Evolutionary conservation across 306 rosid genomes (phyloP).

Genomic region (Cucumis hystrix): DNA sequence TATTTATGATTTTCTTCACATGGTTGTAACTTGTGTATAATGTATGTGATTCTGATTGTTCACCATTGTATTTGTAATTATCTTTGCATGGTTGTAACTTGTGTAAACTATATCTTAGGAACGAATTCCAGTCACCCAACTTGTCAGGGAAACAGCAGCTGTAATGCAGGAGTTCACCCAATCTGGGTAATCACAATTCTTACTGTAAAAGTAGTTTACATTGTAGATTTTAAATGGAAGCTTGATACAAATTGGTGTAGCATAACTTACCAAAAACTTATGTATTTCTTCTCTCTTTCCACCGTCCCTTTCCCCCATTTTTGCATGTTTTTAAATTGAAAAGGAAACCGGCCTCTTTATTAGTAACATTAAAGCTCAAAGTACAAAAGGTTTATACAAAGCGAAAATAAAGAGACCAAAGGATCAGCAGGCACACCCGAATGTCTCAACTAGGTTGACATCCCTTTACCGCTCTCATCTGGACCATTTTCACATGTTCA

Average conservation of each 20-base stretch:
- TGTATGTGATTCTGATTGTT: neutral
- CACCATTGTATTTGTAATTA: neutral
- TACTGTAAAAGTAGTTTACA: neutral
- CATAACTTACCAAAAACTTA: neutral
- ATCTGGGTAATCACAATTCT: constrained; percentile 53
- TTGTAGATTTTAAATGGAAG: neutral
- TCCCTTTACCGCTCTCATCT: too few species aligned
- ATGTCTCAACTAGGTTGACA: too few species aligned
- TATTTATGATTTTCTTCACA: neutral
- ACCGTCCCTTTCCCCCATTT: too few species aligned
- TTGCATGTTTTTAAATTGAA: too few species aligned
- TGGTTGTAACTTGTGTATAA: neutral
- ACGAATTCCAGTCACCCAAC: constrained; percentile 92
- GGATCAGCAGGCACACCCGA: too few species aligned
- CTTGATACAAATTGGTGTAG: neutral
- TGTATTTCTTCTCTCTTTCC: neutral
- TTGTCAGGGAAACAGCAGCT: constrained; percentile 92
- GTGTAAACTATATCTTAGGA: constrained; percentile 34
- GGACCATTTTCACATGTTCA: neutral
- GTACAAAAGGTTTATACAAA: too few species aligned
- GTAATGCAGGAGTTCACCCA: constrained; percentile 99
- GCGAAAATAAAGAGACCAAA: too few species aligned
- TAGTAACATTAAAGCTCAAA: too few species aligned
- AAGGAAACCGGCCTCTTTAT: too few species aligned
- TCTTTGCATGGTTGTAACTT: neutral